These are phyloP conservation scores for Scutellaria barbata DNA, from an alignment of 257 asterid species.

Conservation along the genomic window DNA sequence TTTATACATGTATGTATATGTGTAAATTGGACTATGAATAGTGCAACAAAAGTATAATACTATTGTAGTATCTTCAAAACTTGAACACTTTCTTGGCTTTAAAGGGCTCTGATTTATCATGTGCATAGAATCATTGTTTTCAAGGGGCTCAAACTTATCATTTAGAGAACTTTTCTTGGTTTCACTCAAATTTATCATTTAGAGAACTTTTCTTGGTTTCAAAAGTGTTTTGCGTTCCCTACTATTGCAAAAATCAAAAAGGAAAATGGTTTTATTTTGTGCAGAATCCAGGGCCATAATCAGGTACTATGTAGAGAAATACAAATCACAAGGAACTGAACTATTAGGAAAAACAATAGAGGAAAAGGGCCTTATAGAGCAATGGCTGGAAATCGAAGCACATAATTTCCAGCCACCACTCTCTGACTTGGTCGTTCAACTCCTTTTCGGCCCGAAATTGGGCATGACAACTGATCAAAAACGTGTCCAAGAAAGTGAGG, in stretches of 20 bases:
- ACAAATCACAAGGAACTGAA: constrained; percentile 49
- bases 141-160: not conserved
- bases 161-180: not conserved
- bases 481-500: constrained; percentile 39
- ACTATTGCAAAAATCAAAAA: too few species aligned
- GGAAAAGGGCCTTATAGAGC: constrained; percentile 48
- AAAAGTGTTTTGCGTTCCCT: too few species aligned
- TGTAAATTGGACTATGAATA: not conserved
- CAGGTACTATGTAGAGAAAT: constrained; percentile 50
- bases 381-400: constrained; percentile 59
- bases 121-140: too few species aligned
- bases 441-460: constrained; percentile 38
- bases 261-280: not conserved
- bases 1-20: too few species aligned
- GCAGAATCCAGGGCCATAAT: constrained; percentile 60
- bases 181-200: not conserved
- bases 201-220: not conserved
- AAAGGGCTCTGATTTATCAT: not conserved
- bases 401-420: constrained; percentile 53
- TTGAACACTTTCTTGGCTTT: not conserved
- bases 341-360: constrained; percentile 42
- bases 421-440: constrained; percentile 37
- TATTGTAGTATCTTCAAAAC: too few species aligned
- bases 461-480: constrained; percentile 38
- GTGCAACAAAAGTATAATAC: not conserved